phyloP scores from a whole-genome alignment of 306 rosid genomes.

The Neltuma alba region DNA sequence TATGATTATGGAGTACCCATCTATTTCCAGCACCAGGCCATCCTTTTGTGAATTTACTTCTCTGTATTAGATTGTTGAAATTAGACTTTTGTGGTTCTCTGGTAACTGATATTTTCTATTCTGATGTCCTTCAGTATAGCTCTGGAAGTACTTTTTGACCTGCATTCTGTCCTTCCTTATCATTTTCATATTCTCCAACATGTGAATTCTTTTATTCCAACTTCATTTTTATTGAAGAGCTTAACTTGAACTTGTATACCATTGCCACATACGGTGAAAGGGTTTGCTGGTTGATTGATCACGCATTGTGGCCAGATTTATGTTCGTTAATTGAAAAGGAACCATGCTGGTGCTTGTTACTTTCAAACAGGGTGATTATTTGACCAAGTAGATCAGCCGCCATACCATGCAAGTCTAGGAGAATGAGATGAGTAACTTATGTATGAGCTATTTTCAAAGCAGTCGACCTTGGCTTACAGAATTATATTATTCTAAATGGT shows the following conservation, averaged over 20 bases:
- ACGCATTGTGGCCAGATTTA: background rate
- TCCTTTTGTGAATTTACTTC: background rate
- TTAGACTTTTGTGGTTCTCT: background rate
- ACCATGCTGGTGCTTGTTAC: background rate
- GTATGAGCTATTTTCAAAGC: background rate
- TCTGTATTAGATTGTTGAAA: background rate
- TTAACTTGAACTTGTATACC: background rate
- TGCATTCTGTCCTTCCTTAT: background rate
- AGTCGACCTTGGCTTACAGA: constrained; percentile 4
- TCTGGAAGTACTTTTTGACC: background rate
- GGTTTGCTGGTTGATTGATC: background rate
- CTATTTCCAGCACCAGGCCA: background rate
- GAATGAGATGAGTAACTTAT: background rate
- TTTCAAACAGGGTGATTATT: background rate
- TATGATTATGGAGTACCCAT: background rate
- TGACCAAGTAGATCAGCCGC: background rate
- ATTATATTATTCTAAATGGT: background rate
- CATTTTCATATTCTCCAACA: background rate
- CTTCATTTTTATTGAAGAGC: background rate
- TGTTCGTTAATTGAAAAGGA: background rate
- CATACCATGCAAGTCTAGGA: background rate
- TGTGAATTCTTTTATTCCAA: background rate
- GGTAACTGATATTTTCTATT: background rate
- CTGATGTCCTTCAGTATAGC: background rate
- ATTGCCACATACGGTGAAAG: background rate